Evolutionary conservation across 108 stramenopile species (phyloP).

Genomic region (Skeletonema marinoi): DNA sequence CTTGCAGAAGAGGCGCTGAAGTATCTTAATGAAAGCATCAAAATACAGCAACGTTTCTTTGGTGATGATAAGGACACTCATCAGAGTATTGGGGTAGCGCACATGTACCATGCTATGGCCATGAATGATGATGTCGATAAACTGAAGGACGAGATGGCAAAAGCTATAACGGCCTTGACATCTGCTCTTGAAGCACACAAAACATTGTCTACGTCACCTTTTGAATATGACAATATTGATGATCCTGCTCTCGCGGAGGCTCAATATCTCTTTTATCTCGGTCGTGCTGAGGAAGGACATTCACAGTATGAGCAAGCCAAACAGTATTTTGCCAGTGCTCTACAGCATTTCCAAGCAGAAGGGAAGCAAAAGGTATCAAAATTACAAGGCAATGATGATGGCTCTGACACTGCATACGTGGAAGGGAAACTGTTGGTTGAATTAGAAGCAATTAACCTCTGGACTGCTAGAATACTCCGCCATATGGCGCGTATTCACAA

Average conservation of each 20-base stretch:
- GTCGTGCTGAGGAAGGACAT: slow-evolving; percentile 23
- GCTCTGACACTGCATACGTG: background rate
- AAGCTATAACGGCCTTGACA: background rate
- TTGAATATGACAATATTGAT: slow-evolving; percentile 14
- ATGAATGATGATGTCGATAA: slow-evolving; percentile 1
- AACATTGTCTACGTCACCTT: background rate
- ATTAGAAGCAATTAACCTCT: slow-evolving; percentile 41
- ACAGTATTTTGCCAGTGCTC: slow-evolving; percentile 14
- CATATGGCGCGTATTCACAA: slow-evolving; percentile 34
- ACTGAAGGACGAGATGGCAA: slow-evolving; percentile 1
- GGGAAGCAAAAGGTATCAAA: slow-evolving; percentile 19
- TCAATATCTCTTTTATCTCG: slow-evolving; percentile 38
- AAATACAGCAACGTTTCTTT: background rate
- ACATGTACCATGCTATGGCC: background rate
- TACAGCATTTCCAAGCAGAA: slow-evolving; percentile 27
- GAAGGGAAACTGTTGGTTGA: slow-evolving; percentile 12
- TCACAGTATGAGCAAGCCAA: slow-evolving; percentile 15
- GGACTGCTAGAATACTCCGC: slow-evolving; percentile 28
- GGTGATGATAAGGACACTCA: background rate
- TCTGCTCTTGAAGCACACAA: background rate
- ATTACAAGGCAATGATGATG: background rate
- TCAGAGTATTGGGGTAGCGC: background rate
- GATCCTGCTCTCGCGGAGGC: slow-evolving; percentile 17
- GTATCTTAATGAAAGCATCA: background rate
- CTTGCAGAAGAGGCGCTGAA: slow-evolving; percentile 3